These are phyloP conservation scores for Puya raimondii DNA, from an alignment of 176 grass and related monocot species.

Conservation along the genomic window DNA sequence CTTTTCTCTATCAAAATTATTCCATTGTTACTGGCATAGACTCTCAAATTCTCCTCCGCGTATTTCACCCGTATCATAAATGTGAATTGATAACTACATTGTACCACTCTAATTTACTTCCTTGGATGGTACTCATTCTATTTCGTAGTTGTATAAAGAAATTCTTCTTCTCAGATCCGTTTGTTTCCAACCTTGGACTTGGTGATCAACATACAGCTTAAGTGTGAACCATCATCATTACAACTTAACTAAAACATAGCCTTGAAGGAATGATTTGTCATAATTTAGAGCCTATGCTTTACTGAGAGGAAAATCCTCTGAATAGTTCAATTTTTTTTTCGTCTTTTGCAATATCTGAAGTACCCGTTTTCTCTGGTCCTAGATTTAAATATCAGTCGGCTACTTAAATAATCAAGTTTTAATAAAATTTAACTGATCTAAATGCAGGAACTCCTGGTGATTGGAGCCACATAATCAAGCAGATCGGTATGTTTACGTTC, in stretches of 20 bases:
- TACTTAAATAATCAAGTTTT: background rate
- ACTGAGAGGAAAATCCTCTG: too few species aligned
- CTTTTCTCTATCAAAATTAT: background rate
- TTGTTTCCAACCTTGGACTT: too few species aligned
- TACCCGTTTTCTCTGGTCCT: background rate
- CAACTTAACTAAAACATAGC: too few species aligned
- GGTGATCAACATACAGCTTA: too few species aligned
- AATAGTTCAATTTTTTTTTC: too few species aligned
- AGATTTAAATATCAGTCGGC: background rate
- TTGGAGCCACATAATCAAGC: constrained; percentile 98
- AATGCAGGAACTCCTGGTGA: constrained; percentile 85
- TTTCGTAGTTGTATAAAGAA: too few species aligned
- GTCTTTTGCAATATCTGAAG: too few species aligned
- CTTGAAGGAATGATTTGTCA: too few species aligned
- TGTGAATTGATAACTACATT: constrained; percentile 8
- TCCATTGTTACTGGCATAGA: background rate
- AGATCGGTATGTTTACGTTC: constrained; percentile 99
- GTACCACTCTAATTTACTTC: constrained; percentile 5
- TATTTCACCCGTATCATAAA: background rate
- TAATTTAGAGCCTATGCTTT: too few species aligned
- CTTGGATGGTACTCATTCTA: background rate
- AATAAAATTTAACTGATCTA: background rate
- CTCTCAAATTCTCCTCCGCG: background rate
- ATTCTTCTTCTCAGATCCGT: too few species aligned
- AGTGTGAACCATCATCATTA: too few species aligned